A percentile compares a stretch with the other conserved stretches of the same genome.
Evolutionary conservation across 1,284 basidiomycete genomes (phyloP).

Genomic region (Ceratobasidium sp.): DNA sequence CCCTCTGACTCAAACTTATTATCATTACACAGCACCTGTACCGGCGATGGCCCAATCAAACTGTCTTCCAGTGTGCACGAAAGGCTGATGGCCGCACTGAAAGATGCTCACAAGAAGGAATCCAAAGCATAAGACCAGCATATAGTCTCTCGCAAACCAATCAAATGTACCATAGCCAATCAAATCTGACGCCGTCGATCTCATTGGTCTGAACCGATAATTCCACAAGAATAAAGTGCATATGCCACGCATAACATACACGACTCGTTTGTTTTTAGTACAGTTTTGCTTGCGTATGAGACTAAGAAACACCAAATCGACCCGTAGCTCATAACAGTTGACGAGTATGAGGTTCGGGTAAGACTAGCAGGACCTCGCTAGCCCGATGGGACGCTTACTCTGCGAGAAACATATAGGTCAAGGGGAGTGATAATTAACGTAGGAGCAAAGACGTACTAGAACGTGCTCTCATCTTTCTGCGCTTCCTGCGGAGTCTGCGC

Average conservation of each 20-base stretch:
- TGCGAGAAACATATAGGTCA: slow-evolving; percentile 49
- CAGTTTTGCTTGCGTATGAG: slow-evolving; percentile 23
- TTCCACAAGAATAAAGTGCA: slow-evolving; percentile 34
- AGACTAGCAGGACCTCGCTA: slow-evolving; percentile 29
- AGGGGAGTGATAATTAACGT: neutral
- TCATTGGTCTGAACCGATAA: neutral
- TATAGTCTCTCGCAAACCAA: neutral
- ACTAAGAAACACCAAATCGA: slow-evolving; percentile 29
- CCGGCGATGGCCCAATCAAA: slow-evolving; percentile 72
- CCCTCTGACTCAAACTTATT: neutral
- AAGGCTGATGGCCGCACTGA: slow-evolving; percentile 61
- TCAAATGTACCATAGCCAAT: slow-evolving; percentile 14
- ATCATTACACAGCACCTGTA: slow-evolving; percentile 64
- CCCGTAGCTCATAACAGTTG: slow-evolving; percentile 40
- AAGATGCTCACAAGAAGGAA: slow-evolving; percentile 53
- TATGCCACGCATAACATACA: slow-evolving; percentile 45
- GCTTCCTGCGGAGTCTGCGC: slow-evolving; percentile 86
- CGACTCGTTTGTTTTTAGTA: slow-evolving; percentile 45
- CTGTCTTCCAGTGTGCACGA: slow-evolving; percentile 72
- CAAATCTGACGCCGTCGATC: neutral
- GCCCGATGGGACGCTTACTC: slow-evolving; percentile 56
- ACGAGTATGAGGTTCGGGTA: slow-evolving; percentile 33
- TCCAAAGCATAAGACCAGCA: slow-evolving; percentile 25
- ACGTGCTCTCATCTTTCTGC: slow-evolving; percentile 91
- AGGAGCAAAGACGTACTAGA: slow-evolving; percentile 73